Conservation (phyloP, 108 stramenopile genomes). For the Fragilariopsis cylindrus region DNA sequence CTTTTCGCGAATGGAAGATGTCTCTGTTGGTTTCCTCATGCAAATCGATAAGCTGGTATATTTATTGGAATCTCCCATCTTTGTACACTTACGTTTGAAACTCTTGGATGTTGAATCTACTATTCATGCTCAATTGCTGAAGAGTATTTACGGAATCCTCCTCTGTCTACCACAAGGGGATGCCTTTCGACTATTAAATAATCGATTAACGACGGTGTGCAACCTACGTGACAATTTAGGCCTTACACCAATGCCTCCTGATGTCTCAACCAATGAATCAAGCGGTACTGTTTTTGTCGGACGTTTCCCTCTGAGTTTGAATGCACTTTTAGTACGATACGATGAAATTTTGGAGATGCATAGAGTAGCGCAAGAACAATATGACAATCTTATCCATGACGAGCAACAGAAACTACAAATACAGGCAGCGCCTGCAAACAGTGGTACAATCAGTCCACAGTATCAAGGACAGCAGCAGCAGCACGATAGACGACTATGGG, state of each 20-base stretch:
- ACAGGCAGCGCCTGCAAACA: not conserved
- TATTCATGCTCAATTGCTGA: slow-evolving; percentile 87
- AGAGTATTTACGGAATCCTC: slow-evolving; percentile 92
- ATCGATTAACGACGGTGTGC: slow-evolving; percentile 85
- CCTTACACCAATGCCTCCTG: slow-evolving; percentile 34
- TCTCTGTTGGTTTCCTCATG: slow-evolving; percentile 97
- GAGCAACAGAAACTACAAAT: slow-evolving; percentile 17
- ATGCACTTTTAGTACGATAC: slow-evolving; percentile 47
- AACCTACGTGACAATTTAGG: slow-evolving; percentile 87
- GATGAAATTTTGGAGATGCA: slow-evolving; percentile 51
- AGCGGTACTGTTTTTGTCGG: slow-evolving; percentile 2
- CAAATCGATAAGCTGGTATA: slow-evolving; percentile 98
- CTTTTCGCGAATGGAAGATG: slow-evolving; percentile 89
- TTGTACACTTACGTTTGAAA: slow-evolving; percentile 94
- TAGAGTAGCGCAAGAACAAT: slow-evolving; percentile 27
- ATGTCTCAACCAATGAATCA: slow-evolving; percentile 17
- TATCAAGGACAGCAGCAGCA: slow-evolving; percentile 9
- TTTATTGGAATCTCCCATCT: slow-evolving; percentile 97
- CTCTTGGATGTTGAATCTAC: slow-evolving; percentile 90
- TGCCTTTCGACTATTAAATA: slow-evolving; percentile 86
- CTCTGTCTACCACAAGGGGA: slow-evolving; percentile 95
- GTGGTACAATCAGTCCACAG: not conserved
- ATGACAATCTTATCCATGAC: slow-evolving; percentile 14
- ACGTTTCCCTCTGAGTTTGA: slow-evolving; percentile 21
- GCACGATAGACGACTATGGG: slow-evolving; percentile 7